Base-by-base conservation (phyloP, 306 rosid genomes). In the Malus orientalis region DNA sequence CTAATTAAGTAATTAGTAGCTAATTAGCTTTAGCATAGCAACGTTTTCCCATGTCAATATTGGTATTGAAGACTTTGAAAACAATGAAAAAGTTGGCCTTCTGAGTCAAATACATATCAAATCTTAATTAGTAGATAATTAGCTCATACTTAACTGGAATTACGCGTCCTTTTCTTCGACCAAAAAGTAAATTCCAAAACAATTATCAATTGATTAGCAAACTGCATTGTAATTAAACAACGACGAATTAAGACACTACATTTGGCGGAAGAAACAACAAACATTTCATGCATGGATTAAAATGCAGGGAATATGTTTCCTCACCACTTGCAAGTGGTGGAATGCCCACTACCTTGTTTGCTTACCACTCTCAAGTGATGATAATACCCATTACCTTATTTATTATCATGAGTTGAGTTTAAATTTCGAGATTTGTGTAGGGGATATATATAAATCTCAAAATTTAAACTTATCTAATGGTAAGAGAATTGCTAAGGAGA, bases 121-220 rank as follows among this genome's bases (percentile, higher is more conserved):
- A 36, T 70, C 42, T 8, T 64, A 10, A 49, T 49, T 49, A 49
- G 55, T 49, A 49, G 20, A 14, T 49, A 49, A 49, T 49, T 49
- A 49, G 55, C 55, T 4, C 15, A 5, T 18, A 49, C 18, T 1
- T 14, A 64, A 64, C 70, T 36, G 65, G 66, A 75, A 75, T 70
- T 64, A 70, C 74, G 74, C 74, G 68, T 81, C 60, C 68, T 70
- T 76, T 81, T 51, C 80, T 81, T 70, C 63, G 7, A 25, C 63
- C 57, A n/a, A 33, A 70, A 22, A 80, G 33, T 75, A 75, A 22
- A 66, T 36, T 66, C 69, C 69, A 36, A 33, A 66, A 36, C 22
- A 7, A 9, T 9, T 36, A 33, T 15, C 22, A 30, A 63, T 27
- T 36, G 6, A 6, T 71, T 32, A 54, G n/a, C 32, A 11, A 19